Evolutionary conservation across 345 rosid species (phyloP), one percentile per base, ranked within the genome.

Genomic region (Alliaria petiolata): DNA sequence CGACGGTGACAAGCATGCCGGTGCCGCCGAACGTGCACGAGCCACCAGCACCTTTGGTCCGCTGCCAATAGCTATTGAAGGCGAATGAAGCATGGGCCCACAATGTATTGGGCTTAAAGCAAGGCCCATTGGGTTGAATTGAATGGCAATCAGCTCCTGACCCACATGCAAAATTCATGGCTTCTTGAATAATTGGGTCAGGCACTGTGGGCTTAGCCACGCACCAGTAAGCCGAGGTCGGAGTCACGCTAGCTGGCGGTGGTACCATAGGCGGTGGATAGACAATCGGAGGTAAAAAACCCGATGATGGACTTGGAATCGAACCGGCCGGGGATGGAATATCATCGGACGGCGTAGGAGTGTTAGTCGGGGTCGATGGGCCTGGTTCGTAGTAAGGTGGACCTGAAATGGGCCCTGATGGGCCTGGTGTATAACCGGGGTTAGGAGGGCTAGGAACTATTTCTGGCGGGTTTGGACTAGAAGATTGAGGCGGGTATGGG

Each of bases 161-260:
- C 25, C 81, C 96, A 67, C 97, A 95, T 1, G 99, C 96, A 46
- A 86, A 95, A 79, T 85, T 95, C 97, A 95, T 87, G 0, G 99
- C 97, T 78, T 95, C 99, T 80, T 78, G 84, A 39, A 93, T 84
- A 14, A 93, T 93, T 19, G 99, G 98, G 39, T 89, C 96, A 4
- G 99, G 99, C 54, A 93, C 99, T 0, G 99, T 69, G 0, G 97
- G 96, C 78, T 93, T 93, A 0, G 96, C 99, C 16, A 93, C 93
- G 0, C 99, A 93, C 99, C 97, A 91, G 1, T 86, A 65, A 33
- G 97, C 84, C 7, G 81, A 79, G 45, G 75, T 52, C 0, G 90
- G 81, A 14, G 70, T 65, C 17, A 10, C 47, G 0, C 26, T 67
- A 0, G 96, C 84, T 47, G 96, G 76, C 0, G 95, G 91, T 7